Conservation (phyloP, 1,139 yeast species). For the Geotrichum phurueaensis region DNA sequence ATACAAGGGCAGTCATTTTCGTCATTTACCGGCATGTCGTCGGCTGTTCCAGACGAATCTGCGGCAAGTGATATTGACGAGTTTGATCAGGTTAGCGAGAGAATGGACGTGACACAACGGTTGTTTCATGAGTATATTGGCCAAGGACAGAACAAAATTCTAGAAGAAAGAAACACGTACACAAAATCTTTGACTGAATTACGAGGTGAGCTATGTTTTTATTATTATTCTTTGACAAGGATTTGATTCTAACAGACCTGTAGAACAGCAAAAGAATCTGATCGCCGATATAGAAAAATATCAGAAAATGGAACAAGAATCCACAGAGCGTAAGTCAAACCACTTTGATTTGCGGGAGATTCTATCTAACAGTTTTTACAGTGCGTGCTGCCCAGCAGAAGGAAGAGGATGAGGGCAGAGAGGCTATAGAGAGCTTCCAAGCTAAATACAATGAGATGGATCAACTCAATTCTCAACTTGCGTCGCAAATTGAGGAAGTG, state of each 20-base stretch:
- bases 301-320: constrained; percentile 24
- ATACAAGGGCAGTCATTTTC: neutral
- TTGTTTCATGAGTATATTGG: constrained; percentile 26
- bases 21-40: neutral
- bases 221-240: neutral
- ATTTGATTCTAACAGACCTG: neutral
- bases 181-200: constrained; percentile 23
- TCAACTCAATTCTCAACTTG: constrained; percentile 19
- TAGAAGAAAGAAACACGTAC: constrained; percentile 25
- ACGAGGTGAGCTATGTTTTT: constrained; percentile 12
- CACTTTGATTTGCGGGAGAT: neutral
- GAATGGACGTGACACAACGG: constrained; percentile 28
- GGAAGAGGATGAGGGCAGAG: constrained; percentile 24
- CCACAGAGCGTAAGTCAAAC: constrained; percentile 14
- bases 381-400: constrained; percentile 23
- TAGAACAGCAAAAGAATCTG: constrained; percentile 24
- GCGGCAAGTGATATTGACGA: constrained; percentile 25
- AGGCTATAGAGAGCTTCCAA: constrained; percentile 23
- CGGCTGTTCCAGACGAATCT: constrained; percentile 8
- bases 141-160: constrained; percentile 23
- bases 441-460: constrained; percentile 24
- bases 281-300: constrained; percentile 26
- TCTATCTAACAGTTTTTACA: neutral
- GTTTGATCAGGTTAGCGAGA: constrained; percentile 23
- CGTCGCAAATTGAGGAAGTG: constrained; percentile 20